These are phyloP conservation scores for Dittrichia graveolens DNA, from an alignment of 129 eudicot genomes.

Conservation along the genomic window DNA sequence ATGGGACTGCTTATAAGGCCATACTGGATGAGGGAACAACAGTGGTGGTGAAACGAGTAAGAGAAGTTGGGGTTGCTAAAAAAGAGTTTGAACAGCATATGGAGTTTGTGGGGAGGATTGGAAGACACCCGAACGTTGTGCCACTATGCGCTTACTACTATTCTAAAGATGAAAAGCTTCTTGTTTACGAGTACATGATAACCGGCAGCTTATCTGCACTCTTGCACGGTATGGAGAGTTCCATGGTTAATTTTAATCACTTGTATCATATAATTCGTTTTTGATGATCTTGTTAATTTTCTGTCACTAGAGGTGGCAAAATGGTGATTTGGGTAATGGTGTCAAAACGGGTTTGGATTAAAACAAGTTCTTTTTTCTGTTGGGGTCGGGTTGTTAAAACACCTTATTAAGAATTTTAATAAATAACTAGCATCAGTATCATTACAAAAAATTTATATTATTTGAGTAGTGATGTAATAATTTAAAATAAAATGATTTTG, in stretches of 20 bases:
- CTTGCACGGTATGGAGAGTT: constrained; percentile 64
- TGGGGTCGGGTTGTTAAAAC: neutral
- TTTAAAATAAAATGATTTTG: neutral
- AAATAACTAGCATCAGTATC: no score
- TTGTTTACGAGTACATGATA: constrained; percentile 75
- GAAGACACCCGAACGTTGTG: constrained; percentile 68
- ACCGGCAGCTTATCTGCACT: constrained; percentile 73
- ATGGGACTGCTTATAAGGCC: constrained; percentile 87
- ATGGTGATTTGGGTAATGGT: no score
- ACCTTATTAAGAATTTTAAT: no score
- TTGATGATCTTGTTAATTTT: neutral
- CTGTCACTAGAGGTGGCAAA: neutral
- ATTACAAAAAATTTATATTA: no score
- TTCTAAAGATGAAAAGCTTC: constrained; percentile 97
- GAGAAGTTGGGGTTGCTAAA: constrained; percentile 67
- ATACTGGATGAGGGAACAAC: constrained; percentile 75
- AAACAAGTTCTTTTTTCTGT: neutral
- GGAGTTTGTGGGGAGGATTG: constrained; percentile 62
- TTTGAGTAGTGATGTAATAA: neutral
- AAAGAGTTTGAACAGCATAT: constrained; percentile 88
- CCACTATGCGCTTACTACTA: constrained; percentile 76
- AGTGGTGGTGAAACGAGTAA: constrained; percentile 83
- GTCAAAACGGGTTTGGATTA: neutral
- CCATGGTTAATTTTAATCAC: neutral
- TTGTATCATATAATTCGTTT: neutral